Evolutionary conservation across 257 asterid species (phyloP).

Genomic region (Coffea eugenioides): DNA sequence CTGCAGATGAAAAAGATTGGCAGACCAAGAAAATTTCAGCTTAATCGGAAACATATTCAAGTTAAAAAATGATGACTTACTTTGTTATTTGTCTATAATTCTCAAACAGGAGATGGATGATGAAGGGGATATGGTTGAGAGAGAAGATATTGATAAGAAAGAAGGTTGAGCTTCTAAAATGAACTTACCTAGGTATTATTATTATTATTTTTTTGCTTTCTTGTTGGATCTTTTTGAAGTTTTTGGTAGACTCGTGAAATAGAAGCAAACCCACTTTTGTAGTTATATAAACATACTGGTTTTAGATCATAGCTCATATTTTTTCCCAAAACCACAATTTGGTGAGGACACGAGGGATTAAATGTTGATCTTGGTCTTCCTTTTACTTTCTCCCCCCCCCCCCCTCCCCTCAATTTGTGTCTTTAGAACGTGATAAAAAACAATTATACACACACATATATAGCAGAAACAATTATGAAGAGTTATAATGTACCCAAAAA

Average conservation of each 20-base stretch:
- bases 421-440: background rate
- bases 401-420: background rate
- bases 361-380: background rate
- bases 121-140: background rate
- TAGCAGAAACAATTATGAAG: background rate
- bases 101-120: slow-evolving; percentile 21
- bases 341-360: too few relatives aligned
- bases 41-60: slow-evolving; percentile 18
- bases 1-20: background rate
- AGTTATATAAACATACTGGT: background rate
- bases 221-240: slow-evolving; percentile 38
- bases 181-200: background rate
- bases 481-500: background rate
- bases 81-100: slow-evolving; percentile 20
- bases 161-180: background rate
- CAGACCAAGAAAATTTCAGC: slow-evolving; percentile 20
- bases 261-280: background rate
- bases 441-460: background rate
- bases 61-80: slow-evolving; percentile 26
- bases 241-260: slow-evolving; percentile 12
- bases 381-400: background rate
- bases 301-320: background rate
- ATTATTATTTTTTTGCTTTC: slow-evolving; percentile 17
- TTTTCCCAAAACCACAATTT: background rate
- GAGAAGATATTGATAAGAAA: background rate